Conservation (phyloP, 306 rosid genomes). For the Leucaena leucocephala region DNA sequence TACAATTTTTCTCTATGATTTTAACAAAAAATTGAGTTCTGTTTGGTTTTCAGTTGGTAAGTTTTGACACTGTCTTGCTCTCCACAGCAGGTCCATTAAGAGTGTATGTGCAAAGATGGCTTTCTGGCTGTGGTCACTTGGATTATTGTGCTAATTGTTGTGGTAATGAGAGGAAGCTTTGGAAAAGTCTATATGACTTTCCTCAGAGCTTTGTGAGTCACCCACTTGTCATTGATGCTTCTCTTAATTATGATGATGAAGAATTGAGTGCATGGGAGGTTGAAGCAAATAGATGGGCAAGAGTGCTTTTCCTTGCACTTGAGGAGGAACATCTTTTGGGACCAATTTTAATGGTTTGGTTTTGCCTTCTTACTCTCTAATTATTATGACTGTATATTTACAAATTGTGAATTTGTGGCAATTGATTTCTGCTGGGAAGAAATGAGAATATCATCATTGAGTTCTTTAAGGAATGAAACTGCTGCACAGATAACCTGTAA, state of each 20-base stretch:
- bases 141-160: slow-evolving; percentile 57
- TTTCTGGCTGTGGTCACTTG: slow-evolving; percentile 70
- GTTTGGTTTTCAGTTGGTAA: slow-evolving; percentile 31
- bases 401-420: not conserved
- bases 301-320: slow-evolving; percentile 75
- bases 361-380: slow-evolving; percentile 29
- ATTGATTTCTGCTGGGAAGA: slow-evolving; percentile 13
- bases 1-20: slow-evolving; percentile 5
- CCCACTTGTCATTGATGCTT: slow-evolving; percentile 39
- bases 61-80: slow-evolving; percentile 35
- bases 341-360: slow-evolving; percentile 65
- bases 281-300: slow-evolving; percentile 88
- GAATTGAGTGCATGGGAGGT: slow-evolving; percentile 85
- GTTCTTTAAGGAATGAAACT: slow-evolving; percentile 24
- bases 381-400: slow-evolving; percentile 17
- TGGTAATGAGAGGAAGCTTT: slow-evolving; percentile 52
- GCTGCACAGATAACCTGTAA: slow-evolving; percentile 10
- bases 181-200: slow-evolving; percentile 65
- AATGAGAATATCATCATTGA: slow-evolving; percentile 14
- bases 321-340: slow-evolving; percentile 60
- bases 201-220: slow-evolving; percentile 60
- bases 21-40: slow-evolving; percentile 23
- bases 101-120: slow-evolving; percentile 67
- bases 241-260: slow-evolving; percentile 68
- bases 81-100: slow-evolving; percentile 68